Percentiles rank a stretch among this genome's conserved stretches.
phyloP scores from a whole-genome alignment of 116 monocot genomes.

The Posidonia oceanica region DNA sequence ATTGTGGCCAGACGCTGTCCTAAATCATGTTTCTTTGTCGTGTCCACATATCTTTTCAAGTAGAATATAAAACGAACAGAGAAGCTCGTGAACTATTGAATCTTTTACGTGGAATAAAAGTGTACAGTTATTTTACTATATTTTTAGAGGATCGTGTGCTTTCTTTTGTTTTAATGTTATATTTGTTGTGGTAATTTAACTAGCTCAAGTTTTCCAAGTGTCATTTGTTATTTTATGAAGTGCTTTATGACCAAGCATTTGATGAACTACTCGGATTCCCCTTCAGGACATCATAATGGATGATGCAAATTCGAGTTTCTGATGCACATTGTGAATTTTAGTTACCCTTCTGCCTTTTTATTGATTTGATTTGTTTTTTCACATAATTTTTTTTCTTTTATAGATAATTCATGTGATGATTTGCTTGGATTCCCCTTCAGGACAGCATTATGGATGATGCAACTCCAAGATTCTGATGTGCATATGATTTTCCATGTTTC shows the following conservation, averaged over 20 bases:
- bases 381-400: neutral
- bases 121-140: too few relatives aligned
- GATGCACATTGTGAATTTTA: conserved; percentile 24
- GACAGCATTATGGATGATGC: conserved; percentile 57
- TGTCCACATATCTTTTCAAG: too few relatives aligned
- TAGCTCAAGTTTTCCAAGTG: neutral
- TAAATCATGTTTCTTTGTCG: too few relatives aligned
- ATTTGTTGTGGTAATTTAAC: neutral
- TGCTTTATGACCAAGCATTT: neutral
- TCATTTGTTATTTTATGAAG: neutral
- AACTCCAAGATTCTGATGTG: conserved; percentile 53
- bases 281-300: conserved; percentile 52
- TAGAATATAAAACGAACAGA: too few relatives aligned
- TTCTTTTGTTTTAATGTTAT: too few relatives aligned
- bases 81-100: too few relatives aligned
- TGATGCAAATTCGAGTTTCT: conserved; percentile 63
- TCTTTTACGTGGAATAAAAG: too few relatives aligned
- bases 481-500: neutral
- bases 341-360: conserved; percentile 11
- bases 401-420: conserved; percentile 18
- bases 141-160: too few relatives aligned
- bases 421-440: conserved; percentile 66
- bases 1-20: too few relatives aligned
- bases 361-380: neutral
- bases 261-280: conserved; percentile 52